phyloP scores from a whole-genome alignment of 2,329 filamentous ascomycete species.

The Hypoxylon sp. region DNA sequence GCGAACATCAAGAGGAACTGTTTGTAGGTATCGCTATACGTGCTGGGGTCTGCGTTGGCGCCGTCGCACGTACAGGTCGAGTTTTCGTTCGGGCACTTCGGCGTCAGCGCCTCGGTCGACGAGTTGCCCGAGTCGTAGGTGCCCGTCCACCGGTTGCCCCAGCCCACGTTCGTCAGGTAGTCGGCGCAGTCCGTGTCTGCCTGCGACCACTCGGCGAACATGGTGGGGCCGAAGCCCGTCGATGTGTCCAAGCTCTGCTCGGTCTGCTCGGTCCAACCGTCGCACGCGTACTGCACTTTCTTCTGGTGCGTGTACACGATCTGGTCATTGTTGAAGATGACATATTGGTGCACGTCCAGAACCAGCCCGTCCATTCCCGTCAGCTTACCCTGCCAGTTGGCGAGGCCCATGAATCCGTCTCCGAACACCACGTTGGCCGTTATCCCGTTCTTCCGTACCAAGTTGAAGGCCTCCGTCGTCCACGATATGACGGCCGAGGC shows the following conservation, averaged over 20 bases:
- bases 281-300: conserved; percentile 89
- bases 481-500: conserved; percentile 77
- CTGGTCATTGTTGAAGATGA: conserved; percentile 94
- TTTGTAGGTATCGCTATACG: conserved; percentile 82
- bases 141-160: conserved; percentile 92
- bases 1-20: conserved; percentile 89
- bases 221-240: conserved; percentile 90
- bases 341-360: conserved; percentile 98
- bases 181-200: conserved; percentile 94
- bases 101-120: conserved; percentile 71
- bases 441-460: conserved; percentile 82
- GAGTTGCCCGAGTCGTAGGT: conserved; percentile 78
- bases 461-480: conserved; percentile 78
- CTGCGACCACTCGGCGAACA: conserved; percentile 97
- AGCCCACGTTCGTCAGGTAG: conserved; percentile 89
- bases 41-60: conserved; percentile 78
- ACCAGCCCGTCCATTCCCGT: conserved; percentile 77
- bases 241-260: conserved; percentile 75
- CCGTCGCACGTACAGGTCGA: conserved; percentile 75
- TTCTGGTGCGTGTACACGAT: conserved; percentile 83
- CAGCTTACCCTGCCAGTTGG: conserved; percentile 89
- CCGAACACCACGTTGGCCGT: conserved; percentile 82
- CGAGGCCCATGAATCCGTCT: conserved; percentile 92
- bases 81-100: conserved; percentile 78
- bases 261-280: conserved; percentile 86